Conservation (phyloP, 1,139 yeast species). For the Blastobotrys persicus region DNA sequence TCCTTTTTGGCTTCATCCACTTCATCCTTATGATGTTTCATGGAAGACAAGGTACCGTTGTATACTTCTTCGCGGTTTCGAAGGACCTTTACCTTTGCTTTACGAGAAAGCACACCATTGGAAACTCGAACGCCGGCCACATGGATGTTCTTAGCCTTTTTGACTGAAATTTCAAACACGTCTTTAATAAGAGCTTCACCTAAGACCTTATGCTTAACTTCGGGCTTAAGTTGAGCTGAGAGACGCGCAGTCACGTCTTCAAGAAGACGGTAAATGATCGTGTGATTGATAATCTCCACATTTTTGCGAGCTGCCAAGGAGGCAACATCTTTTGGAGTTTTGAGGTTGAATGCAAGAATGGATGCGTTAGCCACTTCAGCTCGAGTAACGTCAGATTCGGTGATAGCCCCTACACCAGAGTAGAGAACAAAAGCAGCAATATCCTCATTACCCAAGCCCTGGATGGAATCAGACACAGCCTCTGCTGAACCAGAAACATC, state of each 20-base stretch:
- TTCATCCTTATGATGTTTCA: conserved; percentile 83
- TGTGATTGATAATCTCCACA: conserved; percentile 64
- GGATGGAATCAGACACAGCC: conserved; percentile 70
- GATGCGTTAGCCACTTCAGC: conserved; percentile 75
- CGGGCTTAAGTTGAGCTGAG: conserved; percentile 61
- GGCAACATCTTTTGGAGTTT: conserved; percentile 62
- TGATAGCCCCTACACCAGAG: conserved; percentile 81
- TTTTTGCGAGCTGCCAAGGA: conserved; percentile 58
- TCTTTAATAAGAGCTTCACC: conserved; percentile 73
- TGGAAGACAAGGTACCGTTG: conserved; percentile 67
- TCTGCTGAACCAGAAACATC: conserved; percentile 79
- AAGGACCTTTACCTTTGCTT: conserved; percentile 59
- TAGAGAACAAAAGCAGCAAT: conserved; percentile 66
- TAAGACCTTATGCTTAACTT: conserved; percentile 60
- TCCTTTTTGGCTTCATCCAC: conserved; percentile 78
- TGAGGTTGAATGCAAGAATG: conserved; percentile 75
- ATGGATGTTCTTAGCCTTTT: conserved; percentile 48
- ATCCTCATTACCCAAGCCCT: conserved; percentile 81
- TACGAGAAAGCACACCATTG: conserved; percentile 63
- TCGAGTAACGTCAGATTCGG: conserved; percentile 76
- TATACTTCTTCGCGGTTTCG: conserved; percentile 54
- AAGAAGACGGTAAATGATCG: conserved; percentile 81
- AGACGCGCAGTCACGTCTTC: conserved; percentile 76
- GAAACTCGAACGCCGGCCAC: conserved; percentile 90
- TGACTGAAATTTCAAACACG: conserved; percentile 62